These are phyloP conservation scores for Metarhizium rileyi DNA, from an alignment of 2,329 filamentous ascomycete species.

Conservation along the genomic window DNA sequence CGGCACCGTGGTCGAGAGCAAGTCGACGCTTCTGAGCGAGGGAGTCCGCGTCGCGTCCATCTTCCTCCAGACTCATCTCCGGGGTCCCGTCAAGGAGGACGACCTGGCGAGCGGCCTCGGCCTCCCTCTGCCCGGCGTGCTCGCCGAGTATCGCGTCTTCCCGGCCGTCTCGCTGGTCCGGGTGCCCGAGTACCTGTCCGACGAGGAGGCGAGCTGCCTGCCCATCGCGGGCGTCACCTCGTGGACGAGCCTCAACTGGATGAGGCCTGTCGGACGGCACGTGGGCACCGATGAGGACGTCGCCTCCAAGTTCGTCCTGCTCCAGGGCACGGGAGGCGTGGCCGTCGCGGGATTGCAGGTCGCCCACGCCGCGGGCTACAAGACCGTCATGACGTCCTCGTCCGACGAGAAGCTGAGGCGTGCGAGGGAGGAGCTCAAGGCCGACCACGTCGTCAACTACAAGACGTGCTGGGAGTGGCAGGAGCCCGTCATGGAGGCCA, in stretches of 20 bases:
- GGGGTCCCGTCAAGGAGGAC: slow-evolving; percentile 46
- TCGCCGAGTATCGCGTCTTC: slow-evolving; percentile 52
- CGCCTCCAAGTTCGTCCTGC: slow-evolving; percentile 26
- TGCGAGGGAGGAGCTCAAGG: slow-evolving; percentile 37
- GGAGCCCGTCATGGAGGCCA: slow-evolving; percentile 35
- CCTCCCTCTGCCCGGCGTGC: slow-evolving; percentile 46
- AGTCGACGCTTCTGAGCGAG: slow-evolving; percentile 32
- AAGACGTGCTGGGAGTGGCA: slow-evolving; percentile 42
- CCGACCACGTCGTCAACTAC: slow-evolving; percentile 45
- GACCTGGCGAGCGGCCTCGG: slow-evolving; percentile 51
- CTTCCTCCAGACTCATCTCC: slow-evolving; percentile 48
- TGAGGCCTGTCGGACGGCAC: slow-evolving; percentile 42
- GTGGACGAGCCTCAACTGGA: slow-evolving; percentile 55
- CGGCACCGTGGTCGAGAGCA: slow-evolving; percentile 44
- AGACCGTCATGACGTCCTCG: slow-evolving; percentile 43
- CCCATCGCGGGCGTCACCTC: slow-evolving; percentile 55
- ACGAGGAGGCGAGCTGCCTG: slow-evolving; percentile 50
- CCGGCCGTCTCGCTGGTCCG: slow-evolving; percentile 43
- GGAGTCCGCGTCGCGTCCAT: slow-evolving; percentile 60
- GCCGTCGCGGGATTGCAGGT: slow-evolving; percentile 42
- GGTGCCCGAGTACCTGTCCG: slow-evolving; percentile 44
- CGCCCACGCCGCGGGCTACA: slow-evolving; percentile 40
- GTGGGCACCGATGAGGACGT: slow-evolving; percentile 11
- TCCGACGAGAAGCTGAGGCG: slow-evolving; percentile 40
- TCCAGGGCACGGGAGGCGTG: slow-evolving; percentile 47